A percentile compares a stretch with the other conserved stretches of the same genome.
phyloP scores from a whole-genome alignment of 768 basidiomycete species.

The Pisolithus tinctorius region DNA sequence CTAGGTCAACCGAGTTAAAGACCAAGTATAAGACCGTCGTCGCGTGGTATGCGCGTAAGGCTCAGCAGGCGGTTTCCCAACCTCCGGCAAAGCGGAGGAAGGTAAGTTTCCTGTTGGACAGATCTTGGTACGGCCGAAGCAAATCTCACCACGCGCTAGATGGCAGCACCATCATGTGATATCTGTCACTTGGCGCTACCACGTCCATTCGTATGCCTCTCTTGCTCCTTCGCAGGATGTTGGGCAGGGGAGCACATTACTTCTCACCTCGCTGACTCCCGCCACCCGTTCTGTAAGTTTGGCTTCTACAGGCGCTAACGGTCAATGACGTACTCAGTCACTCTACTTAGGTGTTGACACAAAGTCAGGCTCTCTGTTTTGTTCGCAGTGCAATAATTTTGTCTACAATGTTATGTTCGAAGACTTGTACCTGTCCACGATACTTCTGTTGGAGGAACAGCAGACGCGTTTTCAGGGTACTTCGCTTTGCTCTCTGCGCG shows the following conservation, averaged over 20 bases:
- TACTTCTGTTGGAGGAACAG: slow-evolving; percentile 54
- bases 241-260: slow-evolving; percentile 56
- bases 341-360: slow-evolving; percentile 57
- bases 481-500: background rate
- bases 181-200: slow-evolving; percentile 49
- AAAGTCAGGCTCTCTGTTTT: slow-evolving; percentile 69
- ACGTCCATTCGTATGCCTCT: slow-evolving; percentile 66
- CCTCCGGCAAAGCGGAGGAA: slow-evolving; percentile 58
- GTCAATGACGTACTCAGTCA: background rate
- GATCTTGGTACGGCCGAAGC: background rate
- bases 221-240: slow-evolving; percentile 66
- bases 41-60: slow-evolving; percentile 46
- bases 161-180: slow-evolving; percentile 56
- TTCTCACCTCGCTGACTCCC: slow-evolving; percentile 48
- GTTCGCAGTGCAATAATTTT: slow-evolving; percentile 68
- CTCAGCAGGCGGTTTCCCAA: slow-evolving; percentile 32
- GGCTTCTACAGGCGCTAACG: background rate
- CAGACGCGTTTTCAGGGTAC: slow-evolving; percentile 55
- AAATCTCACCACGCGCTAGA: slow-evolving; percentile 23
- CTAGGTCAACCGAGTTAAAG: slow-evolving; percentile 24
- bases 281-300: slow-evolving; percentile 62
- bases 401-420: slow-evolving; percentile 55
- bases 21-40: slow-evolving; percentile 49
- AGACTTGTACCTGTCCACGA: slow-evolving; percentile 34
- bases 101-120: slow-evolving; percentile 31